These are phyloP conservation scores for Teratosphaeria viscida DNA, from an alignment of 2,329 filamentous ascomycete species.

Conservation along the genomic window DNA sequence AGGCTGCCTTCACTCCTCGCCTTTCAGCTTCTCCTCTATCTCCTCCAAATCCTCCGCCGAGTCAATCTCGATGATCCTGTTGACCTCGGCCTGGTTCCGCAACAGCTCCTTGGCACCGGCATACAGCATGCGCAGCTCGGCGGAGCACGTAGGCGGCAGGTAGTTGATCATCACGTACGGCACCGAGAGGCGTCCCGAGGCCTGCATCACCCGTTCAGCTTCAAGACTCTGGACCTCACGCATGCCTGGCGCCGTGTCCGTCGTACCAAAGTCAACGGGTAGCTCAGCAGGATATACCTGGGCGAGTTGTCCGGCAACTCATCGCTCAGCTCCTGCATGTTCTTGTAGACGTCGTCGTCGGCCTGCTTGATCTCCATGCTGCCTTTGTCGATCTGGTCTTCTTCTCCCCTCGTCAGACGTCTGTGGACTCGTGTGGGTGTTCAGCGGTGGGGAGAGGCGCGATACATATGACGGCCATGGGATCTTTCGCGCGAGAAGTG, in stretches of 20 bases:
- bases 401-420: constrained; percentile 9
- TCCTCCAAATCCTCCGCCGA: constrained; percentile 69
- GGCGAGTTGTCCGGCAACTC: constrained; percentile 89
- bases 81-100: constrained; percentile 86
- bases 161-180: constrained; percentile 95
- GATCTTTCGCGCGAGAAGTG: constrained; percentile 74
- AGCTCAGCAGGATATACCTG: constrained; percentile 79
- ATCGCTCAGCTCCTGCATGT: constrained; percentile 70
- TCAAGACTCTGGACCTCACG: not conserved
- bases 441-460: constrained; percentile 12
- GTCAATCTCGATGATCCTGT: constrained; percentile 74
- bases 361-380: constrained; percentile 81
- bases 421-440: not conserved
- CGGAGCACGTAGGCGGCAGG: constrained; percentile 83
- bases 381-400: constrained; percentile 83
- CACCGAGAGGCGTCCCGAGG: constrained; percentile 72
- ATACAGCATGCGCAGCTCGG: constrained; percentile 82
- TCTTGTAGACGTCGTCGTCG: constrained; percentile 70
- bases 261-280: constrained; percentile 73
- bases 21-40: constrained; percentile 58
- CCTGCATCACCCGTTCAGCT: constrained; percentile 35
- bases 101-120: constrained; percentile 93
- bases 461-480: constrained; percentile 92
- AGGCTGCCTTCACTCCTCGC: constrained; percentile 23
- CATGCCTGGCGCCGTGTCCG: constrained; percentile 1